Conservation (phyloP, 2,329 filamentous ascomycete genomes). For the Drechslera avenae region DNA sequence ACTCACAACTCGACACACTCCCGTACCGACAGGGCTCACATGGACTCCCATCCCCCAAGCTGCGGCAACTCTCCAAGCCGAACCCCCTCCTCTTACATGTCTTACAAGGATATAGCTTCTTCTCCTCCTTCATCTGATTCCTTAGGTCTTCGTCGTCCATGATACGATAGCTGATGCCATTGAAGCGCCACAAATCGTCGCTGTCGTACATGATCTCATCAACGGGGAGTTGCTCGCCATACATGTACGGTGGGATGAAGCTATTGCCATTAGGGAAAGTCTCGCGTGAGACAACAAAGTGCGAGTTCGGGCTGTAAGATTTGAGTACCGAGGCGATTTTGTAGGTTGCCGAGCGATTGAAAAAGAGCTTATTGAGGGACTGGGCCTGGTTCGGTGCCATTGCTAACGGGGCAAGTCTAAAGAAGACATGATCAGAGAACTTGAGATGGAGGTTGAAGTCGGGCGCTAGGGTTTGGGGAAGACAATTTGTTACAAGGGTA, state of each 20-base stretch:
- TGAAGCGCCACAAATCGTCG: constrained; percentile 34
- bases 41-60: constrained; percentile 21
- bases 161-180: constrained; percentile 29
- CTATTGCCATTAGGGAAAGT: constrained; percentile 21
- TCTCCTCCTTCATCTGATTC: constrained; percentile 16
- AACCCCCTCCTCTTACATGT: constrained; percentile 13
- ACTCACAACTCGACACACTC: constrained; percentile 13
- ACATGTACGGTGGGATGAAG: constrained; percentile 45
- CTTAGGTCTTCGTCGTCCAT: constrained; percentile 33
- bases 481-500: constrained; percentile 22
- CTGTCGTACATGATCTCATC: constrained; percentile 40
- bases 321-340: constrained; percentile 30
- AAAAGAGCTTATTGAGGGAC: constrained; percentile 23
- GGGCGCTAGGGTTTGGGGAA: constrained; percentile 15
- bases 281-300: constrained; percentile 32
- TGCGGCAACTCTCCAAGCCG: constrained; percentile 18
- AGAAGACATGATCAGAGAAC: constrained; percentile 26
- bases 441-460: constrained; percentile 29
- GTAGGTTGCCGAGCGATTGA: constrained; percentile 35
- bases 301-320: constrained; percentile 19
- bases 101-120: constrained; percentile 19
- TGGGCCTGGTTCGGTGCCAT: constrained; percentile 17
- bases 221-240: constrained; percentile 38
- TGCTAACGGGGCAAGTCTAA: constrained; percentile 14
- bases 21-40: constrained; percentile 21